A percentile compares a stretch with the other conserved stretches of the same genome.
Conservation (phyloP, 805 yeast species). For the Teunomyces stri region DNA sequence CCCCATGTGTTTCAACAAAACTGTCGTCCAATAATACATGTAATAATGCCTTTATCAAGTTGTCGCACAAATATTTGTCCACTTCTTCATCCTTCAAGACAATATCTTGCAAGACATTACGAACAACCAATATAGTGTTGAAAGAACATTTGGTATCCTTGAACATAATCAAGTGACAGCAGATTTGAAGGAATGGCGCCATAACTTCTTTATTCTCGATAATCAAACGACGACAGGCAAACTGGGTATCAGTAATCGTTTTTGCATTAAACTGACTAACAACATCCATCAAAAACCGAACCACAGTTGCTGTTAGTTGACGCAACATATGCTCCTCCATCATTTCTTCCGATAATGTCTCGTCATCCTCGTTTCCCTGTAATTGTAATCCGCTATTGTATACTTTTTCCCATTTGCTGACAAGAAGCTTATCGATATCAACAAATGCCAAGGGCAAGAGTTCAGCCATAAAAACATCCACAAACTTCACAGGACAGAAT, state of each 20-base stretch:
- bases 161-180: constrained; percentile 74
- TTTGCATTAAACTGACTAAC: constrained; percentile 72
- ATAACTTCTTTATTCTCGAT: constrained; percentile 62
- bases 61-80: constrained; percentile 63
- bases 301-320: constrained; percentile 90
- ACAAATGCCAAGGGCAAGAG: constrained; percentile 74
- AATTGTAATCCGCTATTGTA: constrained; percentile 55
- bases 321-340: constrained; percentile 94
- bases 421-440: constrained; percentile 71
- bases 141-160: constrained; percentile 91
- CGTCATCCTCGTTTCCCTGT: constrained; percentile 67
- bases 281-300: constrained; percentile 79
- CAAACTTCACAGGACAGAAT: constrained; percentile 76
- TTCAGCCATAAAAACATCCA: constrained; percentile 67
- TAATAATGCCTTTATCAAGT: constrained; percentile 67
- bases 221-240: constrained; percentile 63
- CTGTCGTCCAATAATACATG: constrained; percentile 69
- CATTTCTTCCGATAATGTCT: constrained; percentile 92
- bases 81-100: constrained; percentile 70
- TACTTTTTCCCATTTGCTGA: constrained; percentile 72
- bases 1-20: constrained; percentile 83
- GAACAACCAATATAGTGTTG: constrained; percentile 78
- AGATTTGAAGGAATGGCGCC: constrained; percentile 72
- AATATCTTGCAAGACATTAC: constrained; percentile 69
- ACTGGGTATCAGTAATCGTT: constrained; percentile 55